Conservation (phyloP, 2,329 filamentous ascomycete genomes). For the Diplodia scrobiculata region DNA sequence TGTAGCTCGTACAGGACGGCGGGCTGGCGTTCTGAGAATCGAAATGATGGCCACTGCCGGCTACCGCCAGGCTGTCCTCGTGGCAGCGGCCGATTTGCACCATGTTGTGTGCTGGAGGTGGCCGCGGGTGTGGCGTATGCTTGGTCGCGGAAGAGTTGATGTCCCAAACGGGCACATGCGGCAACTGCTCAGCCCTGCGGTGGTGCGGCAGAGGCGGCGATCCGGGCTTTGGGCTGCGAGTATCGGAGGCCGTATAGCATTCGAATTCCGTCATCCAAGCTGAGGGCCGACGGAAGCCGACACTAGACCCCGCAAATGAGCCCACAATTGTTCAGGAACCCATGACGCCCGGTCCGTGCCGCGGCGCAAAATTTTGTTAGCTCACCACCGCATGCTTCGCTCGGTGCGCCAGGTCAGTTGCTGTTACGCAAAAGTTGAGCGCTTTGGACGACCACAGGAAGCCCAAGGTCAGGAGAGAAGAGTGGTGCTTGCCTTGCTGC, state of each 20-base stretch:
- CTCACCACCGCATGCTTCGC: constrained; percentile 6
- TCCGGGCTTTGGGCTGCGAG: constrained; percentile 4
- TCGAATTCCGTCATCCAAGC: neutral
- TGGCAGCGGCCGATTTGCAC: neutral
- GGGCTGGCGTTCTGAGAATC: neutral
- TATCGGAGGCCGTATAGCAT: constrained; percentile 10
- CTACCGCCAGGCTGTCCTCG: neutral
- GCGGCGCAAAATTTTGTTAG: constrained; percentile 24
- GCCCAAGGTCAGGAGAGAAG: constrained; percentile 24
- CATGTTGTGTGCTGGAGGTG: too few relatives aligned
- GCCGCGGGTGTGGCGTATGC: too few relatives aligned
- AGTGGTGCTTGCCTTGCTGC: constrained; percentile 16
- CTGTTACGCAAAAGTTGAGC: constrained; percentile 24
- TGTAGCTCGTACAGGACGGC: neutral
- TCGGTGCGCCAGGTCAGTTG: constrained; percentile 8
- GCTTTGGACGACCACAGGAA: constrained; percentile 1
- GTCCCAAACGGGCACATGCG: neutral
- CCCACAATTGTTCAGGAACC: constrained; percentile 25
- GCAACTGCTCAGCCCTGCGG: constrained; percentile 8
- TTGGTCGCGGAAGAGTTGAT: neutral
- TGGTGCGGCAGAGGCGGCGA: constrained; percentile 8
- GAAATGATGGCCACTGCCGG: neutral
- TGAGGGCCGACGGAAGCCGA: constrained; percentile 19
- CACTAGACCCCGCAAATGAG: constrained; percentile 20
- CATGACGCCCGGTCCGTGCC: constrained; percentile 24